Base-by-base conservation (phyloP, 805 yeast species). In the Candida parachauliodes region DNA sequence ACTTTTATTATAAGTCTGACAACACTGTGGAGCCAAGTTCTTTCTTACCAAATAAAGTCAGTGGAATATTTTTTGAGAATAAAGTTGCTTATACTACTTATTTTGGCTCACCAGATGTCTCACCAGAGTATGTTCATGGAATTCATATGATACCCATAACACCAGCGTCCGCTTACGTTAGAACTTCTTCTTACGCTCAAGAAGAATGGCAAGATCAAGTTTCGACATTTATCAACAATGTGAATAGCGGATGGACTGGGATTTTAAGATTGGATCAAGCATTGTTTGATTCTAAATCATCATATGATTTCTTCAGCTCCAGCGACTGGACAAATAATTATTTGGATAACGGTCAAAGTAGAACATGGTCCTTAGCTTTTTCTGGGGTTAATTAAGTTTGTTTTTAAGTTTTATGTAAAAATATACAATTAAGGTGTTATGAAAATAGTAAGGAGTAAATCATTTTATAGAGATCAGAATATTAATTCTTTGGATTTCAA, bases 141-240 rank as follows among this genome's bases (percentile, higher is more conserved):
- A 83, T 83, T 36, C 88, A 83, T 52, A 83, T 84, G 70, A 65
- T 83, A 22, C 93, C 91, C 22, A 70, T 81, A 26, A 79, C 86
- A 0, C 79, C 88, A 2, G 70, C 78, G n/a, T 77, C 87, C 5
- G 74, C 83, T 1, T 77, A 71, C 41, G 66, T 81, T 20, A 67
- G 88, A 55, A 62, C 67, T 1, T 69, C 76, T 6, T 51, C 54
- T 2, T 83, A 74, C 57, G 82, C 74, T 8, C 47, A 61, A 48
- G 74, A 82, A 54, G 88, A 82, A 59, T 82, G 86, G 86, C 60
- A 69, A 5, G 64, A 68, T 34, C 72, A 68, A 42, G 58, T 81
- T 22, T 49, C 59, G 1, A 44, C 56, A 1, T 71, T 79, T 32
- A 70, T 76, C 8, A 65, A 62, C 28, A 52, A 54, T 22, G 72